phyloP scores from a whole-genome alignment of 345 rosid species.

The Physaria fendleri region DNA sequence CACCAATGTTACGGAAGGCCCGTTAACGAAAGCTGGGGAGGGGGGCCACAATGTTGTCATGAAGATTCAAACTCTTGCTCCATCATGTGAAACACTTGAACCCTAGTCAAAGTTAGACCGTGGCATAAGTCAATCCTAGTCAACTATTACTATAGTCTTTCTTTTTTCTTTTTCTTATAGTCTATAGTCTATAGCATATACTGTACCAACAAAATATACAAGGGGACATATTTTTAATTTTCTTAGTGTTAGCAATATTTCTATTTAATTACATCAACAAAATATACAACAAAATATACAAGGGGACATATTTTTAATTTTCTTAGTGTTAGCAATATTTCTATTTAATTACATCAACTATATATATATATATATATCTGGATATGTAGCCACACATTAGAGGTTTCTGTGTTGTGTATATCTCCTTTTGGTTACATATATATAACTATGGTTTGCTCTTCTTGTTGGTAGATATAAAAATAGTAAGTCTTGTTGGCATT shows the following conservation, averaged over 20 bases:
- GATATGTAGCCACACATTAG: too few relatives aligned
- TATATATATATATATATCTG: too few relatives aligned
- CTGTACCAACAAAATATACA: background rate
- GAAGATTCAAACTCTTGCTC: slow-evolving; percentile 39
- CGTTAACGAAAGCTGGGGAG: slow-evolving; percentile 45
- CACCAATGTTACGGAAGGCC: slow-evolving; percentile 38
- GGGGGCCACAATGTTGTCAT: slow-evolving; percentile 21
- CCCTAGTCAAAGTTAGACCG: too few relatives aligned
- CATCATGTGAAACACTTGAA: slow-evolving; percentile 34
- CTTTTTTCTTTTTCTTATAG: too few relatives aligned
- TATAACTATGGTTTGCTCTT: background rate
- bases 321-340: background rate
- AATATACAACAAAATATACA: background rate
- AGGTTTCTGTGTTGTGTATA: background rate
- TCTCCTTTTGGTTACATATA: background rate
- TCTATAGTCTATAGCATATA: background rate
- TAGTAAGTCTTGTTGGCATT: too few relatives aligned
- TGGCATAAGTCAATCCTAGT: too few relatives aligned
- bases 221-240: background rate
- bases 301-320: background rate
- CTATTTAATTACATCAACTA: background rate
- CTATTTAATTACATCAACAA: background rate
- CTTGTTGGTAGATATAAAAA: background rate
- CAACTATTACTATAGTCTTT: too few relatives aligned
- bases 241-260: background rate